These are phyloP conservation scores for Diospyros kaki DNA, from an alignment of 148 eudicot species.

Conservation along the genomic window DNA sequence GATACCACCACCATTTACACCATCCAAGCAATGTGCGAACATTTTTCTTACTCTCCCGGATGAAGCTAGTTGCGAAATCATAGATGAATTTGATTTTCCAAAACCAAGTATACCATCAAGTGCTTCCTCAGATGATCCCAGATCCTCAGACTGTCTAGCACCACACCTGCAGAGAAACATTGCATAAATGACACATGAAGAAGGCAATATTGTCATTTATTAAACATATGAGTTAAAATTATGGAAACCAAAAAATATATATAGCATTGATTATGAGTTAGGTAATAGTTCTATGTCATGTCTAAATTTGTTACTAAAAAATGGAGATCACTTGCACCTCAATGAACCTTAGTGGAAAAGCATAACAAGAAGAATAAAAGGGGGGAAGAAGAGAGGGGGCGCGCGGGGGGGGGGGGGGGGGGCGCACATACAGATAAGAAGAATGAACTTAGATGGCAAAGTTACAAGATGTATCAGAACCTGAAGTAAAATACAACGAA, in stretches of 20 bases:
- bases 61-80: conserved; percentile 80
- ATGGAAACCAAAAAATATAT: neutral
- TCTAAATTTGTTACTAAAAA: neutral
- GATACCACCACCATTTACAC: conserved; percentile 88
- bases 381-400: no score
- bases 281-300: neutral
- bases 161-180: conserved; percentile 53
- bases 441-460: neutral
- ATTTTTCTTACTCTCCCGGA: conserved; percentile 76
- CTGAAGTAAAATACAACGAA: neutral
- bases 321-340: neutral
- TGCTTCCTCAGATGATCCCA: conserved; percentile 62
- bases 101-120: conserved; percentile 91
- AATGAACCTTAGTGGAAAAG: no score
- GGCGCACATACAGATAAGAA: no score
- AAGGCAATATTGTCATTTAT: neutral
- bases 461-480: neutral
- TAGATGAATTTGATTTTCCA: conserved; percentile 84
- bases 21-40: conserved; percentile 98
- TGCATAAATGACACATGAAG: neutral
- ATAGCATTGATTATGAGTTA: neutral
- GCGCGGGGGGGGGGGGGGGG: no score
- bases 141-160: conserved; percentile 66
- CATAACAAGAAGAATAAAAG: no score
- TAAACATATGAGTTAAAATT: neutral